Conservation (phyloP, 2,329 filamentous ascomycete species). For the Dactylellina parvicollis region DNA sequence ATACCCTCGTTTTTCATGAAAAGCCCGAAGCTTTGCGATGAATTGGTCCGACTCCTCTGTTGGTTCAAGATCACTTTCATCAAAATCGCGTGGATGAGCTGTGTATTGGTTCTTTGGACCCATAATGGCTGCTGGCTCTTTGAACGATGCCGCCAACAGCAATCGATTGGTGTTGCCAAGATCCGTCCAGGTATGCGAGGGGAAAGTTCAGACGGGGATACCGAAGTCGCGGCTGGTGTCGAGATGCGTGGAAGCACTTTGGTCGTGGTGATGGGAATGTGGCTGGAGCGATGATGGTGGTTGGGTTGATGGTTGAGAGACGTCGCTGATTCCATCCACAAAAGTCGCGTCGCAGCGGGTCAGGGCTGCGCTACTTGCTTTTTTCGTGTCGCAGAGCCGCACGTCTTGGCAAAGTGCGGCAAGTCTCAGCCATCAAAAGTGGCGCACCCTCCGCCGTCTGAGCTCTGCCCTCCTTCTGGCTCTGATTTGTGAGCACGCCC, state of each 20-base stretch:
- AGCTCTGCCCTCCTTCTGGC: neutral
- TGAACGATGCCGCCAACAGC: neutral
- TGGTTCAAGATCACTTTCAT: slow-evolving; percentile 66
- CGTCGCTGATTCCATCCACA: neutral
- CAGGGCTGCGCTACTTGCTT: too few relatives aligned
- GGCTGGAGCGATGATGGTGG: neutral
- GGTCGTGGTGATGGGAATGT: neutral
- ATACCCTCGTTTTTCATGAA: slow-evolving; percentile 79
- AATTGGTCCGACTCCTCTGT: slow-evolving; percentile 81
- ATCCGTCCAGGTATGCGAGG: too few relatives aligned
- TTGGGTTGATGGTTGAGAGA: neutral
- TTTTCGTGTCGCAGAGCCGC: slow-evolving; percentile 21
- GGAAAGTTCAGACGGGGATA: slow-evolving; percentile 32
- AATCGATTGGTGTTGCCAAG: neutral
- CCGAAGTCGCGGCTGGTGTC: slow-evolving; percentile 22
- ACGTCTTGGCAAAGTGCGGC: slow-evolving; percentile 6
- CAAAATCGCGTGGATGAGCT: slow-evolving; percentile 53
- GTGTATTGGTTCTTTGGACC: slow-evolving; percentile 59
- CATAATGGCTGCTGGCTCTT: slow-evolving; percentile 57
- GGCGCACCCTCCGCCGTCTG: too few relatives aligned
- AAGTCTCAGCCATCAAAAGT: neutral
- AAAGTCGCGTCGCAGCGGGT: slow-evolving; percentile 39
- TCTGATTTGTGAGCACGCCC: slow-evolving; percentile 39
- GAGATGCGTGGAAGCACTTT: neutral
- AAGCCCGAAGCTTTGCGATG: slow-evolving; percentile 75